These are phyloP conservation scores for Lantana camara DNA, from an alignment of 257 asterid genomes.

Conservation along the genomic window DNA sequence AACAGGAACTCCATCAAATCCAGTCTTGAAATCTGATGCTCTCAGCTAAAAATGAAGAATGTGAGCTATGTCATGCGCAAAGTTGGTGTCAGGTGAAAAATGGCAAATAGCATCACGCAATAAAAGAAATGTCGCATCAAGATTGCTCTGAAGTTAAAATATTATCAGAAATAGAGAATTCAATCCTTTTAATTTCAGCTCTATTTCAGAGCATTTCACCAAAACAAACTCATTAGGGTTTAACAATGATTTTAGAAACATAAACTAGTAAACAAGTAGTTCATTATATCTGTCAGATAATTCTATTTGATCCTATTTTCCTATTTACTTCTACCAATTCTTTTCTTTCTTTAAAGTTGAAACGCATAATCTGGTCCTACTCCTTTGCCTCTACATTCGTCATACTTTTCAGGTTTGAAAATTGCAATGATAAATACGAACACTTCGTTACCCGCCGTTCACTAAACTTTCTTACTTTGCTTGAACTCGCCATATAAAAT, in stretches of 20 bases:
- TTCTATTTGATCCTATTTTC: background rate
- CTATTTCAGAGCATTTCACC: too few species aligned
- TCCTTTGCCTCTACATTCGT: too few species aligned
- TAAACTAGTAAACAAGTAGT: too few species aligned
- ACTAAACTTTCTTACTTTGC: background rate
- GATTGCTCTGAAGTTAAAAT: too few species aligned
- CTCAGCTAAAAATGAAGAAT: conserved; percentile 53
- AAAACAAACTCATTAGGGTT: background rate
- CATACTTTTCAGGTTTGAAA: too few species aligned
- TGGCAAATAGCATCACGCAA: conserved; percentile 15
- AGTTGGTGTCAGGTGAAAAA: background rate
- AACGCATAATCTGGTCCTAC: too few species aligned
- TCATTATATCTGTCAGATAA: background rate
- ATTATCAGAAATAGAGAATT: too few species aligned
- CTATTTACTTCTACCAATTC: too few species aligned
- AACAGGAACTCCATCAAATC: conserved; percentile 99
- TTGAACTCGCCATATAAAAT: background rate
- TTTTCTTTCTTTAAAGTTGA: too few species aligned
- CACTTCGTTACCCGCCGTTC: background rate
- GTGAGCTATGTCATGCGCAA: conserved; percentile 21
- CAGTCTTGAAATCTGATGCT: conserved; percentile 58
- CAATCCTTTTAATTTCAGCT: too few species aligned
- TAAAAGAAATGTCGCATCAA: too few species aligned
- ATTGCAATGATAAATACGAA: background rate
- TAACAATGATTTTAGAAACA: too few species aligned